Evolutionary conservation across 306 rosid genomes (phyloP).

Genomic region (Cercis canadensis): DNA sequence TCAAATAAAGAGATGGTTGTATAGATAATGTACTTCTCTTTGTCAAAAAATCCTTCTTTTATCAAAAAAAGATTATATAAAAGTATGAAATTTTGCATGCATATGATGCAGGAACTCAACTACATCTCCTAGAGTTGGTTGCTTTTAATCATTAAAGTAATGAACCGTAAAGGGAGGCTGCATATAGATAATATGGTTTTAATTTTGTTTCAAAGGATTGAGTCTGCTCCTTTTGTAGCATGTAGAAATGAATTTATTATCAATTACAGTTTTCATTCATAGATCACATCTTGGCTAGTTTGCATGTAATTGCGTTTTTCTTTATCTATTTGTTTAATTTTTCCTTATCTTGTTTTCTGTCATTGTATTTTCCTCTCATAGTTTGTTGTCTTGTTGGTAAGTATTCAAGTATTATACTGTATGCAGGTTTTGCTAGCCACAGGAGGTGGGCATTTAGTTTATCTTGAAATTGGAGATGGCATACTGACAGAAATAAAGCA

Average conservation of each 20-base stretch:
- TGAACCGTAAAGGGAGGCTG: neutral
- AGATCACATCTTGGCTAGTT: neutral
- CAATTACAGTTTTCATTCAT: neutral
- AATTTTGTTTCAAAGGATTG: neutral
- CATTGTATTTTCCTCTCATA: too few relatives aligned
- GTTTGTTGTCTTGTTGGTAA: conserved; percentile 24
- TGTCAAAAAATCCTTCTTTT: too few relatives aligned
- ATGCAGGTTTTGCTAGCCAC: conserved; percentile 95
- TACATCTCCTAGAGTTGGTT: too few relatives aligned
- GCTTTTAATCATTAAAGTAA: too few relatives aligned
- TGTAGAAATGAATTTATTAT: neutral
- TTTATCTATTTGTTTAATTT: conserved; percentile 5
- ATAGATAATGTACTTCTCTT: too few relatives aligned
- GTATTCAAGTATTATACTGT: conserved; percentile 30
- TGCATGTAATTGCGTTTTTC: neutral
- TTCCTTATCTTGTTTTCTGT: conserved; percentile 1
- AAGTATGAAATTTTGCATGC: too few relatives aligned
- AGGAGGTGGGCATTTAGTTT: conserved; percentile 90
- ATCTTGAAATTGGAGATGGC: conserved; percentile 91
- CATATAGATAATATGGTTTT: neutral
- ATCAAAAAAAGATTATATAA: too few relatives aligned
- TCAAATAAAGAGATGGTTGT: too few relatives aligned
- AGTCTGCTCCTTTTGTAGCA: neutral
- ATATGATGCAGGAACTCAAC: too few relatives aligned
- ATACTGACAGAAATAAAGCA: conserved; percentile 61